Percentiles rank a stretch among this genome's conserved stretches.
Evolutionary conservation across 2,329 filamentous ascomycete genomes (phyloP).

Genomic region (Orbilia quercus): DNA sequence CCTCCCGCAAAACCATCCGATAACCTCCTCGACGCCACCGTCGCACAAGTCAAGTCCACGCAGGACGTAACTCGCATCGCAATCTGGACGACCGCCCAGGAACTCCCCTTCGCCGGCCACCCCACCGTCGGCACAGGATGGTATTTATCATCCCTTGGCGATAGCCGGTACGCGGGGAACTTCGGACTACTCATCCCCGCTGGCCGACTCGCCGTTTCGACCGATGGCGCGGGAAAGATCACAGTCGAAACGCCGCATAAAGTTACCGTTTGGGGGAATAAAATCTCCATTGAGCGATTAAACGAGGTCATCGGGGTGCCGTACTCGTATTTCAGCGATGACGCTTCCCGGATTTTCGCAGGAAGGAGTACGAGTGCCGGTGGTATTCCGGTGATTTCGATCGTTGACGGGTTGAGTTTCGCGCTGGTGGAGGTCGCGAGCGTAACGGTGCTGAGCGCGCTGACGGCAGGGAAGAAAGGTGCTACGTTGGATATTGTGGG

Average conservation of each 20-base stretch:
- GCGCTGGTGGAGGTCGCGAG: slow-evolving; percentile 72
- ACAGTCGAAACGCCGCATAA: slow-evolving; percentile 58
- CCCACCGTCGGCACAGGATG: slow-evolving; percentile 71
- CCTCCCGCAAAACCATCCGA: slow-evolving; percentile 60
- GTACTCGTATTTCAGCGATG: slow-evolving; percentile 8
- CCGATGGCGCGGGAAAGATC: slow-evolving; percentile 52
- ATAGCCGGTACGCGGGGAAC: slow-evolving; percentile 57
- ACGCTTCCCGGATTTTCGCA: slow-evolving; percentile 8
- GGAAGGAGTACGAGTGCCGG: slow-evolving; percentile 61
- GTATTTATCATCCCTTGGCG: slow-evolving; percentile 63
- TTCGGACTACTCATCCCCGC: slow-evolving; percentile 64
- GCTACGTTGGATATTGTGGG: slow-evolving; percentile 36
- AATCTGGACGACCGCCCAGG: slow-evolving; percentile 70
- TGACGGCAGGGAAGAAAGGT: slow-evolving; percentile 25
- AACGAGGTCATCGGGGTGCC: slow-evolving; percentile 24
- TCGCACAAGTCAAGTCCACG: slow-evolving; percentile 61
- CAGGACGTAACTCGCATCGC: slow-evolving; percentile 65
- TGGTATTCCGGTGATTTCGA: slow-evolving; percentile 68
- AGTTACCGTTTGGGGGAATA: slow-evolving; percentile 16
- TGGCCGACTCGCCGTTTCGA: slow-evolving; percentile 64
- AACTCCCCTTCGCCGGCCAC: slow-evolving; percentile 73
- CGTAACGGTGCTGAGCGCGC: slow-evolving; percentile 69
- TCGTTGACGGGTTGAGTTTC: slow-evolving; percentile 81
- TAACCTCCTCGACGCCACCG: slow-evolving; percentile 62
- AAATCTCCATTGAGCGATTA: background rate